Conservation (phyloP, 2,329 filamentous ascomycete species). For the Calonectria montana region DNA sequence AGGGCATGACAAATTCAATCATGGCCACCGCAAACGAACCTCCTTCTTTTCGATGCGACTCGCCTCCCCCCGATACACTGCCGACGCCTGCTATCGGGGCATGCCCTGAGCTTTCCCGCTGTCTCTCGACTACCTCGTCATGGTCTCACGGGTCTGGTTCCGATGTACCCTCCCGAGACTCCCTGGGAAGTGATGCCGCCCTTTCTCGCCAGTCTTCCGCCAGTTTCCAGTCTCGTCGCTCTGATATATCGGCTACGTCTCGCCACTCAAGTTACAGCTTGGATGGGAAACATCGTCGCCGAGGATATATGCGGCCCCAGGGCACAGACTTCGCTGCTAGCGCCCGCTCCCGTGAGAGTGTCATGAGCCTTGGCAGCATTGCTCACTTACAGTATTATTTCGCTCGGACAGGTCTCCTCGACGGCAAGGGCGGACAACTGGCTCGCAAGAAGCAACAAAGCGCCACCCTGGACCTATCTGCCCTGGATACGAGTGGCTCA, state of each 20-base stretch:
- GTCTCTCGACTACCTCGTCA: conserved; percentile 71
- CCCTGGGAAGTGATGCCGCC: conserved; percentile 61
- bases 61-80: conserved; percentile 72
- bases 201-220: conserved; percentile 74
- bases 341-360: conserved; percentile 89
- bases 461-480: conserved; percentile 68
- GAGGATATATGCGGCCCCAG: conserved; percentile 89
- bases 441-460: conserved; percentile 77
- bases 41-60: conserved; percentile 60
- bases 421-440: conserved; percentile 90
- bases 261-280: conserved; percentile 61
- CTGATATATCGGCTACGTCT: conserved; percentile 53
- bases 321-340: conserved; percentile 91
- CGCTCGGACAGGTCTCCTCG: conserved; percentile 89
- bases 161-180: conserved; percentile 62
- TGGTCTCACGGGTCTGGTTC: conserved; percentile 67
- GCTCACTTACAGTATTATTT: conserved; percentile 99
- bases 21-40: conserved; percentile 51
- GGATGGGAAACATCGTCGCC: conserved; percentile 62
- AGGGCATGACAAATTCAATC: conserved; percentile 25
- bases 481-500: conserved; percentile 52
- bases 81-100: conserved; percentile 73
- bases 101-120: conserved; percentile 70
- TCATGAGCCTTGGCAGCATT: conserved; percentile 96
- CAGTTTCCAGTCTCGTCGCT: conserved; percentile 61